phyloP scores from a whole-genome alignment of 129 eudicot species.

The Mikania micrantha region DNA sequence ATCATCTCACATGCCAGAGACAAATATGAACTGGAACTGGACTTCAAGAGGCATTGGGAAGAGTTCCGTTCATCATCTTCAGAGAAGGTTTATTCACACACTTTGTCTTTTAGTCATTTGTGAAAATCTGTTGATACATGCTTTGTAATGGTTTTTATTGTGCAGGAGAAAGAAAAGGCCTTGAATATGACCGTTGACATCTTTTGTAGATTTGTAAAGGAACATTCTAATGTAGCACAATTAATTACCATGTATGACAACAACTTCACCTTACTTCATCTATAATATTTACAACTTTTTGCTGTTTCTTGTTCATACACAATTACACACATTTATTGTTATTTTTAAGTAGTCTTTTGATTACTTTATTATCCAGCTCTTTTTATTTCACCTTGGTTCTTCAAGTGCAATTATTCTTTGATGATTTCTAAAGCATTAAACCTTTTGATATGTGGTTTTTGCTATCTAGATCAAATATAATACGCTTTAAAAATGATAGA shows the following conservation, averaged over 20 bases:
- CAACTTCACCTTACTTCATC: conserved; percentile 14
- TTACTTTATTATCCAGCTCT: background rate
- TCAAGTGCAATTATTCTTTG: background rate
- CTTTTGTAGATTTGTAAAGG: conserved; percentile 96
- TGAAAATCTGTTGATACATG: background rate
- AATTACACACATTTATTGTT: background rate
- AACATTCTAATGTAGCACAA: conserved; percentile 79
- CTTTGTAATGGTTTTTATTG: conserved; percentile 21
- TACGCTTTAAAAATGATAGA: background rate
- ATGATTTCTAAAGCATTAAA: background rate
- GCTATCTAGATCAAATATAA: background rate
- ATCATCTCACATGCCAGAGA: conserved; percentile 42
- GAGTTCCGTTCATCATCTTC: conserved; percentile 90
- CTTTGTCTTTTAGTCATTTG: background rate
- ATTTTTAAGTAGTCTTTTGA: background rate
- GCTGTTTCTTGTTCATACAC: background rate
- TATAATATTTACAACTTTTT: background rate
- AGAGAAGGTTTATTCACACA: conserved; percentile 57
- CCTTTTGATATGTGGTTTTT: background rate
- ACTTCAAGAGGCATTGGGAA: conserved; percentile 97
- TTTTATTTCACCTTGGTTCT: background rate
- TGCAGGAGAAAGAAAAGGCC: conserved; percentile 98
- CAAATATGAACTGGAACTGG: conserved; percentile 90
- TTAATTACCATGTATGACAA: conserved; percentile 71
- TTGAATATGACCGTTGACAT: conserved; percentile 80